These are phyloP conservation scores for Bruguiera sexangula DNA, from an alignment of 345 rosid genomes.

Conservation along the genomic window DNA sequence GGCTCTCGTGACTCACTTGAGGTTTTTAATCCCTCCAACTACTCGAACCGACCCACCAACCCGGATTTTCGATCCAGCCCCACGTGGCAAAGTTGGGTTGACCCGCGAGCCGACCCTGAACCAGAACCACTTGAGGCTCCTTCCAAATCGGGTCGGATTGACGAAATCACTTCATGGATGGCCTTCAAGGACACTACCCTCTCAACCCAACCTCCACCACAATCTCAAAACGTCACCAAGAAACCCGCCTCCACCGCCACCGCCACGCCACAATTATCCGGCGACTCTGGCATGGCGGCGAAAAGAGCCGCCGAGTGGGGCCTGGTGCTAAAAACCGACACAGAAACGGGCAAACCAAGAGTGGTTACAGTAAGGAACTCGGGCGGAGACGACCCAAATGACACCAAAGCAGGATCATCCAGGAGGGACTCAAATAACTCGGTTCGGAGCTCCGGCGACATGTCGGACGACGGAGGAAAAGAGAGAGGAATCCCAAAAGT, in stretches of 20 bases:
- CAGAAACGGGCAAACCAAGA: constrained; percentile 78
- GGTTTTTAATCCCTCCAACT: constrained; percentile 67
- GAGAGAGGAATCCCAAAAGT: constrained; percentile 61
- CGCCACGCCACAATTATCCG: constrained; percentile 24
- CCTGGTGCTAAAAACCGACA: constrained; percentile 68
- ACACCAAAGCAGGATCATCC: constrained; percentile 35
- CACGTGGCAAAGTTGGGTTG: constrained; percentile 50
- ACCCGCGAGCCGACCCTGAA: constrained; percentile 30
- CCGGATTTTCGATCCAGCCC: constrained; percentile 47
- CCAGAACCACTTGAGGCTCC: constrained; percentile 20
- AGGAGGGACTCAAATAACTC: constrained; percentile 67
- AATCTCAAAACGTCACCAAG: constrained; percentile 12
- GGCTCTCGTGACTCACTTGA: constrained; percentile 85
- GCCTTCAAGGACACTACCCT: constrained; percentile 55
- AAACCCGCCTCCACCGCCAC: neutral
- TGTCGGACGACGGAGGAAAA: constrained; percentile 40
- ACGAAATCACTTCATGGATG: constrained; percentile 88
- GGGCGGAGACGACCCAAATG: constrained; percentile 62
- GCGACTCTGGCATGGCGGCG: constrained; percentile 53
- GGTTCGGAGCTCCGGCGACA: constrained; percentile 67
- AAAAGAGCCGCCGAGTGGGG: constrained; percentile 99
- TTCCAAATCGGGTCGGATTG: constrained; percentile 35
- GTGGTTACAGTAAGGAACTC: constrained; percentile 72
- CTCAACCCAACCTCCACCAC: constrained; percentile 16
- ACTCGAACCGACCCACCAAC: constrained; percentile 47